Percentiles rank a stretch among this genome's conserved stretches.
These are phyloP conservation scores for Penicillium angulare DNA, from an alignment of 495 filamentous ascomycete genomes.

Conservation along the genomic window DNA sequence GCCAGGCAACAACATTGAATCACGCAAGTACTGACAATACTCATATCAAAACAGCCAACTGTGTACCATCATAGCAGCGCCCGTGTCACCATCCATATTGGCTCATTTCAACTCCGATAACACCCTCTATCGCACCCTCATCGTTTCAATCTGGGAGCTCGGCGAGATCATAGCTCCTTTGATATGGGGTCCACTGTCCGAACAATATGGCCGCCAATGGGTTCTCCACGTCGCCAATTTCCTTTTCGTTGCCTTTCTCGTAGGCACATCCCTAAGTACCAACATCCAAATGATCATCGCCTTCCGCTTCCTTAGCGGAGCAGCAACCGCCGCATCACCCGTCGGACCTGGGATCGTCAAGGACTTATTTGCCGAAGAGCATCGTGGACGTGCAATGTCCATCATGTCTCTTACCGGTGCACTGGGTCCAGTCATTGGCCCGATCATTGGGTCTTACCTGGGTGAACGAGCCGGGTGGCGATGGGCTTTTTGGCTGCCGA, in stretches of 20 bases:
- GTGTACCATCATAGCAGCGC: slow-evolving; percentile 5
- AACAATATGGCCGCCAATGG: slow-evolving; percentile 5
- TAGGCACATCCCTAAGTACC: slow-evolving; percentile 3
- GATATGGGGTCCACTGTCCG: slow-evolving; percentile 7
- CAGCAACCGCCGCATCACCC: not conserved
- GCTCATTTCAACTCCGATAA: slow-evolving; percentile 6
- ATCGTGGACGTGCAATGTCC: slow-evolving; percentile 2
- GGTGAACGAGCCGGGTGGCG: slow-evolving; percentile 6
- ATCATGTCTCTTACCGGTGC: slow-evolving; percentile 2
- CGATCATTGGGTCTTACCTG: slow-evolving; percentile 7
- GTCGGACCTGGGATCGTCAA: slow-evolving; percentile 8
- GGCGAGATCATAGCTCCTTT: slow-evolving; percentile 7
- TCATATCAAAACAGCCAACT: not conserved
- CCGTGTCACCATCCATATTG: slow-evolving; percentile 3
- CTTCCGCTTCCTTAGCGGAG: slow-evolving; percentile 10
- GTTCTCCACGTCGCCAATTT: slow-evolving; percentile 9
- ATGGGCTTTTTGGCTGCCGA: slow-evolving; percentile 8
- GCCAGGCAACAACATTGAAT: not conserved
- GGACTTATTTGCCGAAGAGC: slow-evolving; percentile 6
- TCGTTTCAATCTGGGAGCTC: slow-evolving; percentile 11
- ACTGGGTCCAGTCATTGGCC: slow-evolving; percentile 5
- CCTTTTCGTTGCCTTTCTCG: slow-evolving; percentile 2
- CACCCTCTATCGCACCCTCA: slow-evolving; percentile 4
- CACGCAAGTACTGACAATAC: not conserved
- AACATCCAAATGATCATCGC: slow-evolving; percentile 10